Percentiles rank a stretch among this genome's conserved stretches.
Evolutionary conservation across 2,329 filamentous ascomycete species (phyloP).

Genomic region (Monosporascus cannonballus): DNA sequence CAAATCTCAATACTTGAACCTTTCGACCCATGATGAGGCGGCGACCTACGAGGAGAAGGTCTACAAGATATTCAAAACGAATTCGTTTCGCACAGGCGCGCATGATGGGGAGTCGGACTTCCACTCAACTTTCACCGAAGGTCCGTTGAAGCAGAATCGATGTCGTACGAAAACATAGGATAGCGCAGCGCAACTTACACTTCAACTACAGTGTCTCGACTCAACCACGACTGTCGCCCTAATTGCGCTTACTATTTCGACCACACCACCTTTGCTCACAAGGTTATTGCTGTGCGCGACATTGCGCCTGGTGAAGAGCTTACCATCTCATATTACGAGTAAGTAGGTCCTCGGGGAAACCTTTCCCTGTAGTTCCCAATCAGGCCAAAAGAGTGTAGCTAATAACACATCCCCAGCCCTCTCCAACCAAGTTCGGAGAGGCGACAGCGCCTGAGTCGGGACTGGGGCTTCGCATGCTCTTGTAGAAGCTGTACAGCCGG

Average conservation of each 20-base stretch:
- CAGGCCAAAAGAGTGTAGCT: background rate
- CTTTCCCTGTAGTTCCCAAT: background rate
- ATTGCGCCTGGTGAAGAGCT: slow-evolving; percentile 35
- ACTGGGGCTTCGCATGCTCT: slow-evolving; percentile 34
- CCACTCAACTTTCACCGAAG: slow-evolving; percentile 25
- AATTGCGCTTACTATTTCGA: slow-evolving; percentile 34
- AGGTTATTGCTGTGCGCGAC: slow-evolving; percentile 29
- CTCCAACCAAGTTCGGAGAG: slow-evolving; percentile 25
- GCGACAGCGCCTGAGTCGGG: slow-evolving; percentile 21
- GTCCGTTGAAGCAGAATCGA: slow-evolving; percentile 11
- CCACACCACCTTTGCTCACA: slow-evolving; percentile 27
- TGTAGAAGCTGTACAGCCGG: slow-evolving; percentile 29
- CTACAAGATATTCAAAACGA: slow-evolving; percentile 26
- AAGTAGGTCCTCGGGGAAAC: background rate
- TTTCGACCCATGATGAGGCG: slow-evolving; percentile 19
- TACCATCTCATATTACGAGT: slow-evolving; percentile 34
- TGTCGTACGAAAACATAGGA: too few species aligned
- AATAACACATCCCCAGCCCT: slow-evolving; percentile 18
- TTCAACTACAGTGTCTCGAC: slow-evolving; percentile 24
- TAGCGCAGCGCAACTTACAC: background rate
- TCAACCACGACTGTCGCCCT: slow-evolving; percentile 38
- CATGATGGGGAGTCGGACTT: slow-evolving; percentile 19
- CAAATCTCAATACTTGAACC: slow-evolving; percentile 17
- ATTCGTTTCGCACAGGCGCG: slow-evolving; percentile 22
- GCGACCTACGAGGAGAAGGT: slow-evolving; percentile 13